Evolutionary conservation across 306 rosid genomes (phyloP).

Genomic region (Rubus idaeus): DNA sequence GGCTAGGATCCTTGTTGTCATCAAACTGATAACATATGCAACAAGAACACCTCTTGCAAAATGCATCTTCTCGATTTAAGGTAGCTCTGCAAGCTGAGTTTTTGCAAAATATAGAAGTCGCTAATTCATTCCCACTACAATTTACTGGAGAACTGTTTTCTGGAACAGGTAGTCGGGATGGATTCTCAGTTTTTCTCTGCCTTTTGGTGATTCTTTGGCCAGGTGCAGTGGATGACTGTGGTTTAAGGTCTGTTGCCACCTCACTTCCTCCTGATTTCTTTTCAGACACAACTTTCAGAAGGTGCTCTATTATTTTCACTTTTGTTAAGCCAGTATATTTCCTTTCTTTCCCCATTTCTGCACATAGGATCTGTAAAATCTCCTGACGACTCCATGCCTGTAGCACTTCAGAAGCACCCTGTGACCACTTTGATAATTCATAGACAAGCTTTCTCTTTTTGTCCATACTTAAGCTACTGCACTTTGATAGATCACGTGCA

Average conservation of each 20-base stretch:
- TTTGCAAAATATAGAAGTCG: constrained; percentile 55
- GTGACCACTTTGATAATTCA: constrained; percentile 73
- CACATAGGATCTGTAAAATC: constrained; percentile 86
- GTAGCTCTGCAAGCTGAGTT: constrained; percentile 95
- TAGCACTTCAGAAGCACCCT: constrained; percentile 74
- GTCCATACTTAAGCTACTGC: constrained; percentile 75
- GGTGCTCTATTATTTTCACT: constrained; percentile 88
- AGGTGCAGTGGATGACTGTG: constrained; percentile 53
- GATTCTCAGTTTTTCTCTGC: constrained; percentile 84
- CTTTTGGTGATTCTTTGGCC: constrained; percentile 73
- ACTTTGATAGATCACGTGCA: constrained; percentile 54
- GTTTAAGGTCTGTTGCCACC: constrained; percentile 43
- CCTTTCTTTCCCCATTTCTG: constrained; percentile 99
- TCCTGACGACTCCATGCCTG: constrained; percentile 99
- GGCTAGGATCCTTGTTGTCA: constrained; percentile 97
- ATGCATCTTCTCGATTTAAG: constrained; percentile 51
- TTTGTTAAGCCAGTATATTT: constrained; percentile 96
- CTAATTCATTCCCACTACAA: constrained; percentile 40
- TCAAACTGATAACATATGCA: constrained; percentile 86
- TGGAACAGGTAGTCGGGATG: constrained; percentile 59
- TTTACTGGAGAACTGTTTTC: constrained; percentile 38
- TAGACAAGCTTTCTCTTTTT: constrained; percentile 81
- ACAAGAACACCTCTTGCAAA: constrained; percentile 93
- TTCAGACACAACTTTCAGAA: constrained; percentile 84
- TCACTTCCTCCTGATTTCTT: constrained; percentile 61